These are phyloP conservation scores for Hydrangea macrophylla DNA, from an alignment of 148 eudicot genomes.

Conservation along the genomic window DNA sequence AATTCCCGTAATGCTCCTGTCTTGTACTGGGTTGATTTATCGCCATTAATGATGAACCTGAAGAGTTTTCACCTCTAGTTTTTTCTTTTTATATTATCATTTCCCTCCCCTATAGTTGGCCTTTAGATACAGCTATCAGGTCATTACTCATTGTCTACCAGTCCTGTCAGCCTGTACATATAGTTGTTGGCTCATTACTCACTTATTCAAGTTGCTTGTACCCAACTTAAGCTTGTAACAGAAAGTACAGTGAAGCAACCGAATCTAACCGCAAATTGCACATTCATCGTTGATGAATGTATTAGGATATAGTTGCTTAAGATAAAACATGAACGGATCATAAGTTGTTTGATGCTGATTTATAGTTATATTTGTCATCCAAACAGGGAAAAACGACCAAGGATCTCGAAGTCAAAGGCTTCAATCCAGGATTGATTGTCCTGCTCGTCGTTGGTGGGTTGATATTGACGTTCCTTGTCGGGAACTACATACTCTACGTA, in stretches of 20 bases:
- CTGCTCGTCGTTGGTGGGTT: constrained; percentile 85
- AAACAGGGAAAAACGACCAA: constrained; percentile 28
- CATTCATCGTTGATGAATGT: not conserved
- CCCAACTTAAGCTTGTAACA: not conserved
- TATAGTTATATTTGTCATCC: not conserved
- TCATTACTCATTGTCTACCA: no score
- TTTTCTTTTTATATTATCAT: no score
- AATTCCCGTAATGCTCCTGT: no score
- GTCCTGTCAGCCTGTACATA: no score
- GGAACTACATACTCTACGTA: constrained; percentile 66
- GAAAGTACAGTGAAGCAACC: not conserved
- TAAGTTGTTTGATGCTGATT: not conserved
- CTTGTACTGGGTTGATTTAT: no score
- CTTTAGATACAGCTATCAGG: no score
- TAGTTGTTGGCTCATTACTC: no score
- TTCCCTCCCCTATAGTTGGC: no score
- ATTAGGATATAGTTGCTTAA: not conserved
- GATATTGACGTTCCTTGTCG: constrained; percentile 65
- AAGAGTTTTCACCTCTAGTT: no score
- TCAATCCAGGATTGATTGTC: constrained; percentile 92
- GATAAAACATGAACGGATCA: not conserved
- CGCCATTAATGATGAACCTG: no score
- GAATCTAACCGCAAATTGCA: not conserved
- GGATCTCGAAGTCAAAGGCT: constrained; percentile 52
- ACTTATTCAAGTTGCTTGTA: no score